These are phyloP conservation scores for Hanseniaspora meyeri DNA, from an alignment of 805 yeast species.

Conservation along the genomic window DNA sequence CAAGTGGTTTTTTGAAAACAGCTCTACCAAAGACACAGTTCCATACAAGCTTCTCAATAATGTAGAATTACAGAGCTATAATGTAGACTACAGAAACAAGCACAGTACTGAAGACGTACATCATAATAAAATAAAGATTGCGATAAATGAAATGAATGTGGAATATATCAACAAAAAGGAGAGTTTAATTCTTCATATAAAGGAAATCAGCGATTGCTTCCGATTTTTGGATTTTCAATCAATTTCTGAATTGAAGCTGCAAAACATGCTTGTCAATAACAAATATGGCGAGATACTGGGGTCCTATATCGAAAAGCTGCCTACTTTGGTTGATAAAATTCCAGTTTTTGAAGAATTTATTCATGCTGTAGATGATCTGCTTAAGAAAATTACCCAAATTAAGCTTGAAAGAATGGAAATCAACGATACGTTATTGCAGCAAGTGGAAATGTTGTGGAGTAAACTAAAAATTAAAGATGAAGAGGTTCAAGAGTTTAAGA, in stretches of 20 bases:
- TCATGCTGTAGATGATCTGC: background rate
- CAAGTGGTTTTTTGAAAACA: slow-evolving; percentile 5
- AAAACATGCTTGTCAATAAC: background rate
- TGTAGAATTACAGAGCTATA: slow-evolving; percentile 11
- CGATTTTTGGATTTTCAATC: slow-evolving; percentile 9
- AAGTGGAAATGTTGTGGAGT: slow-evolving; percentile 44
- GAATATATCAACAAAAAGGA: slow-evolving; percentile 13
- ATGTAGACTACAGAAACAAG: background rate
- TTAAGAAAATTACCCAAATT: slow-evolving; percentile 22
- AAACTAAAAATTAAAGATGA: slow-evolving; percentile 40
- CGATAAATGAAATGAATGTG: background rate
- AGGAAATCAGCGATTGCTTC: slow-evolving; percentile 8
- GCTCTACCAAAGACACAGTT: background rate
- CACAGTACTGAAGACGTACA: slow-evolving; percentile 8
- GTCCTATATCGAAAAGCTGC: slow-evolving; percentile 19
- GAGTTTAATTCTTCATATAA: slow-evolving; percentile 6
- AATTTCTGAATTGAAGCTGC: background rate
- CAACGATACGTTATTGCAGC: slow-evolving; percentile 21
- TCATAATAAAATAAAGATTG: slow-evolving; percentile 12
- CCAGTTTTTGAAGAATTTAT: slow-evolving; percentile 11
- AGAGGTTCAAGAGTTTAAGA: slow-evolving; percentile 31
- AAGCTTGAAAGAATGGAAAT: slow-evolving; percentile 29
- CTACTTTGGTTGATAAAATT: slow-evolving; percentile 17
- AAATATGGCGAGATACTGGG: slow-evolving; percentile 4
- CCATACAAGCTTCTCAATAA: slow-evolving; percentile 14